Evolutionary conservation across 2,329 filamentous ascomycete species (phyloP), one percentile per base, ranked within the genome.

Genomic region (Ophiostoma australiae): DNA sequence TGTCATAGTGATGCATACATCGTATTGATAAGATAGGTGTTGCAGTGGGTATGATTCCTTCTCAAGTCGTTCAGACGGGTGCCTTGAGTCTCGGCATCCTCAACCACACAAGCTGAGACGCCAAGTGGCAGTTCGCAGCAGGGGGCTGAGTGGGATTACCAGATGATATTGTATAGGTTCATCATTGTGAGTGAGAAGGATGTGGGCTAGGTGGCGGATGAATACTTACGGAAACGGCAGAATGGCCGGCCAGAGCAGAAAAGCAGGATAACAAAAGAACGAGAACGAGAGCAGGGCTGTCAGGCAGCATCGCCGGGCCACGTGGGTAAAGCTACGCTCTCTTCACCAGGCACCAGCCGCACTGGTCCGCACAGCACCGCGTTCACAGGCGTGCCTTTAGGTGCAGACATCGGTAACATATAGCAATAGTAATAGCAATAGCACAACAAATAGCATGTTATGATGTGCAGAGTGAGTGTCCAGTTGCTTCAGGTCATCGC

Each of bases 401-500:
- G 8, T 58, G 52, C 44, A 55, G 10, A n/a, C 27, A 58, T 11
- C n/a, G 13, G 23, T 58, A 15, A 8, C 23, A 23, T 1, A 31
- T 31, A 31, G 27, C 3, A 31, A 31, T 31, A 31, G 27, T 3
- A 31, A 31, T 31, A 31, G 27, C 1, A 31, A 31, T 27, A 58
- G 13, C 35, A n/a, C 5, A 37, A n/a, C 15, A 65, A 11, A 65
- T 37, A 15, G 31, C 27, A 31, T 31, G 27, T 31, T 20, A 37
- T 35, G 3, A 39, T 11, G 48, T 39, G 31, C 41, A 67, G 35
- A 67, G 37, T 58, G 35, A 76, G 83, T 87, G 86, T 88, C 82
- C 82, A 79, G 74, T 87, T 87, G 85, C 83, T 82, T 87, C 84
- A 88, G 86, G 86, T 89, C 86, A 88, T 88, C 86, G 87, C 76